Conservation (phyloP, 2,329 filamentous ascomycete species). For the Alternaria sp. region DNA sequence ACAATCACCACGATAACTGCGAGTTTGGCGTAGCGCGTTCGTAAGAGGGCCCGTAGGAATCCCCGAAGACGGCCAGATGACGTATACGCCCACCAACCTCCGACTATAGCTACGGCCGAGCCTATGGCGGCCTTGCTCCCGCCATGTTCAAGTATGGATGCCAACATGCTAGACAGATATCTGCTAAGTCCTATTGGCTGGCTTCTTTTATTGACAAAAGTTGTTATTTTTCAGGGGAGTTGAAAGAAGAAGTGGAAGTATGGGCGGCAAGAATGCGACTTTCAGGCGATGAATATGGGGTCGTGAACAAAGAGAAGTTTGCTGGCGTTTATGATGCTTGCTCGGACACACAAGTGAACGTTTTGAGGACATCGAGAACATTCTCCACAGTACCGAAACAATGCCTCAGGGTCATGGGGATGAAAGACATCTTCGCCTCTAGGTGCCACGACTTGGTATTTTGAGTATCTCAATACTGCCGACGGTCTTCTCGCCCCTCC, state of each 20-base stretch:
- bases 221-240: background rate
- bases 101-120: background rate
- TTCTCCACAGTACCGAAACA: background rate
- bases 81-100: background rate
- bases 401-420: background rate
- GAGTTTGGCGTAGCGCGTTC: background rate
- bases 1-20: background rate
- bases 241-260: background rate
- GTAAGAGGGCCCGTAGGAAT: background rate
- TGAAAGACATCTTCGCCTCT: background rate
- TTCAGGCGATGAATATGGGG: background rate
- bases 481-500: background rate
- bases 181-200: background rate
- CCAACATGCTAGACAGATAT: background rate
- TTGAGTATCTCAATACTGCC: background rate
- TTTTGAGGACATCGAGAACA: background rate
- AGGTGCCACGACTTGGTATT: background rate
- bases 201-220: background rate
- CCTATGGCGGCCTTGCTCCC: background rate
- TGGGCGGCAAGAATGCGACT: background rate
- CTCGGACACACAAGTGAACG: background rate
- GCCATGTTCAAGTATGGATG: background rate
- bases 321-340: background rate
- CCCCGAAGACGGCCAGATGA: background rate
- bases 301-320: background rate